Conservation (phyloP, 805 yeast genomes). For the Starmerella bombi region DNA sequence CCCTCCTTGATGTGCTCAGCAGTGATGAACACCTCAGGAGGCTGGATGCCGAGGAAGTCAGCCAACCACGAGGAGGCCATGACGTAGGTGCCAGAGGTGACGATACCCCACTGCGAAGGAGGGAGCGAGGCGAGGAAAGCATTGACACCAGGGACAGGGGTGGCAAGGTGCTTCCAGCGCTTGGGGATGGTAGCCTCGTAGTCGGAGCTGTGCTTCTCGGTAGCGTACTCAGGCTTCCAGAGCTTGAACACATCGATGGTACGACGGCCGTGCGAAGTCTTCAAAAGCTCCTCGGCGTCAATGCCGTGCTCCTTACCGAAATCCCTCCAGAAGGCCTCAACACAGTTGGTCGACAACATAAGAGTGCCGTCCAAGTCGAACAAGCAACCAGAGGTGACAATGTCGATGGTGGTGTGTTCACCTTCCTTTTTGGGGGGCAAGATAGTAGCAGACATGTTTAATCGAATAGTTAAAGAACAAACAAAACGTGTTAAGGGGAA, state of each 20-base stretch:
- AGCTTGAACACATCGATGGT: conserved; percentile 63
- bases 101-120: conserved; percentile 62
- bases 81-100: conserved; percentile 67
- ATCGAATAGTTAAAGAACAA: neutral
- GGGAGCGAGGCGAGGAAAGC: conserved; percentile 33
- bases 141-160: conserved; percentile 63
- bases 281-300: conserved; percentile 55
- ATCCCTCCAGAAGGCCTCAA: conserved; percentile 70
- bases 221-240: conserved; percentile 64
- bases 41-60: conserved; percentile 41
- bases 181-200: conserved; percentile 60
- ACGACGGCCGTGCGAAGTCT: conserved; percentile 71
- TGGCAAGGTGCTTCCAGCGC: conserved; percentile 58
- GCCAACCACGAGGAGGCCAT: conserved; percentile 71
- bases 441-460: conserved; percentile 13
- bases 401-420: conserved; percentile 15
- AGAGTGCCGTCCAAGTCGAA: conserved; percentile 84
- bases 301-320: conserved; percentile 56
- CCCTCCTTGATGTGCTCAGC: conserved; percentile 70
- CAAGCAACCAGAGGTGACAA: conserved; percentile 37
- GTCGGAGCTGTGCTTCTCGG: conserved; percentile 47
- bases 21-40: conserved; percentile 67
- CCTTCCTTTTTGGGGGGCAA: conserved; percentile 9
- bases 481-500: neutral
- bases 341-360: conserved; percentile 70